A percentile compares a stretch with the other conserved stretches of the same genome.
phyloP scores from a whole-genome alignment of 164 flowering plant genomes.

The grape (Vitis vinifera) region ASM3070453v1 NC_081808.1:8045501-8046000 shows the following conservation, averaged over 20 bases:
- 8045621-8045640: slow-evolving; percentile 3
- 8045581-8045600: slow-evolving; percentile 10
- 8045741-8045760: slow-evolving; percentile 14
- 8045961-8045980: background rate
- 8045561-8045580: slow-evolving; percentile 11
- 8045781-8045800: background rate
- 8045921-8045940: slow-evolving; percentile 9
- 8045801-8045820: slow-evolving; percentile 5
- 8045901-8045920: slow-evolving; percentile 10
- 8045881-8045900: background rate
- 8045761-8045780: slow-evolving; percentile 3
- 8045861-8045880: background rate
- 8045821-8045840: slow-evolving; percentile 12
- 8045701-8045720: background rate
- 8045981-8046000: background rate
- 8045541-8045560: slow-evolving; percentile 6
- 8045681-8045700: slow-evolving; percentile 13
- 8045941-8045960: slow-evolving; percentile 1
- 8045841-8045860: slow-evolving; percentile 8
- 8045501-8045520: slow-evolving; percentile 10
- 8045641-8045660: background rate
- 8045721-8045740: no score
- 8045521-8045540: slow-evolving; percentile 16
- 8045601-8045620: slow-evolving; percentile 9
- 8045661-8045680: slow-evolving; percentile 16